Base-by-base conservation (phyloP, 192 early-diverging fungal species). In the Diversispora eburnea region DNA sequence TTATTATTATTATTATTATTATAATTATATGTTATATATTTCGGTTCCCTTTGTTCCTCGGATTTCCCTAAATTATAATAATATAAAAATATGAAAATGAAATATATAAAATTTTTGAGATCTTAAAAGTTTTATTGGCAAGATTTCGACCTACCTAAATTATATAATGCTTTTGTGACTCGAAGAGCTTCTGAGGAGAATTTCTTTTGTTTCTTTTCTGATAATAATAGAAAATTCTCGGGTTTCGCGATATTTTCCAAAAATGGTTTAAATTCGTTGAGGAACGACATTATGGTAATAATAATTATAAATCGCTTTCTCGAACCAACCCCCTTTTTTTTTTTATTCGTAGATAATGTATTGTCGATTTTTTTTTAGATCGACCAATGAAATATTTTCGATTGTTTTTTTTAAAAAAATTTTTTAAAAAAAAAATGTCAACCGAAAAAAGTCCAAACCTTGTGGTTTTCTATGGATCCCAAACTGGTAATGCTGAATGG, bases 401-500 rank as follows among this genome's bases (percentile, higher is more conserved):
- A 17, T 17, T 54, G 4, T 54, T 54, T 54, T 54, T 54, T 54
- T 54, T 49, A 54, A 9, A 54, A 54, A 54, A 54, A 54, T 12
- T 17, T 4, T 9, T 54, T 0, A 49, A 10, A 54, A 17, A 12
- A 8, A 43, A 9, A 45, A 63, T 73, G 48, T 4, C 47, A 4
- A 7, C 33, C 17, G 46, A 73, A 33, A 61, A 73, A 64, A 64
- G 60, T 13, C 13, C 33, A 45, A 60, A 39, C n/a, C 61, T 60
- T 71, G 51, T 78, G 4, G 78, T 94, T 41, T 75, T 96, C 43
- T 98, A 89, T 75, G 95, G 90, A 12, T 96, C 94, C 59, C 94
- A 98, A 80, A 98, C 95, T 0, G 95, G 95, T 17, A 98, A 94
- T 81, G 94, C 95, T 49, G 94, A 98, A 80, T 94, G 88, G 76